Conservation (phyloP, 805 yeast species). For the Cyberlindnera galapagoensis region DNA sequence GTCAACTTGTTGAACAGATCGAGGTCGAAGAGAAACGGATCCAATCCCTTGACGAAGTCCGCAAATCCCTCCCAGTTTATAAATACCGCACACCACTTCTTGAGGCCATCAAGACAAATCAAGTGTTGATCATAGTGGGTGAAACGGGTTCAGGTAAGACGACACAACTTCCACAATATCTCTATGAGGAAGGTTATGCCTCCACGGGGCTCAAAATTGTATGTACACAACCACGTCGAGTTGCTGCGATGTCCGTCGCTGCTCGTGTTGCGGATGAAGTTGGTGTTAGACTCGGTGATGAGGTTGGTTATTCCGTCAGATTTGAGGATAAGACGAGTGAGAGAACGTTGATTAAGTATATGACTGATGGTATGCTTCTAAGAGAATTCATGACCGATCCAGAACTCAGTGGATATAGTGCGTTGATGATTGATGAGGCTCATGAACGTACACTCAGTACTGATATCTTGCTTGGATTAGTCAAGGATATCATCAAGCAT, state of each 20-base stretch:
- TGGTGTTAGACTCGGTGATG: constrained; percentile 69
- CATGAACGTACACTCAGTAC: constrained; percentile 95
- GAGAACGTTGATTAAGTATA: constrained; percentile 71
- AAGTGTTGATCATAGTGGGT: constrained; percentile 70
- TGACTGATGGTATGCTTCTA: constrained; percentile 94
- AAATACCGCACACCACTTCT: constrained; percentile 54
- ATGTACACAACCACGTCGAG: constrained; percentile 93
- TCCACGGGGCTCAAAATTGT: constrained; percentile 55
- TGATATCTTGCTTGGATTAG: constrained; percentile 70
- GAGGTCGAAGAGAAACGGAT: constrained; percentile 29
- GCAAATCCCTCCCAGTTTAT: constrained; percentile 73
- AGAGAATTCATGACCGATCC: constrained; percentile 82
- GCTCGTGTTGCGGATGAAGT: constrained; percentile 87
- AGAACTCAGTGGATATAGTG: constrained; percentile 59
- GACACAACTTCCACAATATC: constrained; percentile 85
- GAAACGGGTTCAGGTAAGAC: constrained; percentile 95
- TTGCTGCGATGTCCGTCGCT: constrained; percentile 91
- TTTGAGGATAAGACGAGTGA: constrained; percentile 74
- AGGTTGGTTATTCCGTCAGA: constrained; percentile 84
- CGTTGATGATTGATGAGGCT: constrained; percentile 92
- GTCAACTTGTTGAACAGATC: constrained; percentile 28
- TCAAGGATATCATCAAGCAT: constrained; percentile 59
- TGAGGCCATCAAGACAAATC: constrained; percentile 52
- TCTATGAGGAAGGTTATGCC: constrained; percentile 77
- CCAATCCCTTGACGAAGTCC: constrained; percentile 29